These are phyloP conservation scores for Yamadazyma sp. DNA, from an alignment of 805 yeast genomes.

Conservation along the genomic window DNA sequence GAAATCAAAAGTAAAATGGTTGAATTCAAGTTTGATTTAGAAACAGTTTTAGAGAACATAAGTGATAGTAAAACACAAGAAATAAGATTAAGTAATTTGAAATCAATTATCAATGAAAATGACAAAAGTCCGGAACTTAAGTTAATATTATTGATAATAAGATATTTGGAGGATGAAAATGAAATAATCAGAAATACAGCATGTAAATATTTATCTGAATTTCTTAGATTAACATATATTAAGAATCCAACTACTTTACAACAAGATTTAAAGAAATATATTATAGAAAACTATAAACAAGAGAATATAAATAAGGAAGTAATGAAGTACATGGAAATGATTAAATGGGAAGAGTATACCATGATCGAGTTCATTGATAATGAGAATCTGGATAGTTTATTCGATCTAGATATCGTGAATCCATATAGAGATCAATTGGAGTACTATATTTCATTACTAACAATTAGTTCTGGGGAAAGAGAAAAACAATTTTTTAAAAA, in stretches of 20 bases:
- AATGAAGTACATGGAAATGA: no score
- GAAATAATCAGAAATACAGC: background rate
- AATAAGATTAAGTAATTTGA: conserved; percentile 1
- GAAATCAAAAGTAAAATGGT: no score
- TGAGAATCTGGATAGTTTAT: conserved; percentile 36
- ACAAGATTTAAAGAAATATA: no score
- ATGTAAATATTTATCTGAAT: background rate
- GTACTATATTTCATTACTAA: no score
- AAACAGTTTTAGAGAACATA: no score
- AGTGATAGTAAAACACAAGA: conserved; percentile 1
- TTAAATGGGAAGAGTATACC: no score
- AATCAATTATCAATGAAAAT: background rate
- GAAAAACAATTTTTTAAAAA: no score
- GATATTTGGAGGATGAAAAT: conserved; percentile 3
- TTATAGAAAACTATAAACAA: background rate
- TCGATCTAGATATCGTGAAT: conserved; percentile 66
- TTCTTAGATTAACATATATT: background rate
- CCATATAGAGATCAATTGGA: conserved; percentile 60
- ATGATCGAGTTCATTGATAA: background rate
- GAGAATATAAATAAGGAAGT: background rate
- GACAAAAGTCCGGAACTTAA: background rate
- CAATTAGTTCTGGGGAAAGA: no score
- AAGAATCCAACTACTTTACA: background rate
- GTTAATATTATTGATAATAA: conserved; percentile 1
- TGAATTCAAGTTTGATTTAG: no score